Percentiles rank a stretch among this genome's conserved stretches.
These are phyloP conservation scores for Rutstroemia sp. DNA, from an alignment of 2,329 filamentous ascomycete species.

Conservation along the genomic window DNA sequence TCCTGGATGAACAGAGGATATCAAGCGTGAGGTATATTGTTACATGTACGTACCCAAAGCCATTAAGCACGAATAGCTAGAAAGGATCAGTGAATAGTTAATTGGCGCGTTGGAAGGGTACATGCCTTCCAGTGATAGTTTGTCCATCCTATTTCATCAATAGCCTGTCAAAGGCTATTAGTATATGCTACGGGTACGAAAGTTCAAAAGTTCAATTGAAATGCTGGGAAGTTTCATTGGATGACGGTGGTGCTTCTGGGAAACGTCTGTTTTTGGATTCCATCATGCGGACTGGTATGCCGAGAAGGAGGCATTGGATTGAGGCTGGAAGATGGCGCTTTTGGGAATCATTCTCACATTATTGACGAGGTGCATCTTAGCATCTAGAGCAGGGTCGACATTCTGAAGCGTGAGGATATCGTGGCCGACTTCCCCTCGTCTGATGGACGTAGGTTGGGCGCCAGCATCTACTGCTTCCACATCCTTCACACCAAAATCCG, in stretches of 20 bases:
- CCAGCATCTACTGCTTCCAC: constrained; percentile 5
- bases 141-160: constrained; percentile 47
- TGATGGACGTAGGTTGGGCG: background rate
- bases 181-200: background rate
- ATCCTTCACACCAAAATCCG: constrained; percentile 11
- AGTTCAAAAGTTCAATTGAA: background rate
- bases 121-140: constrained; percentile 43
- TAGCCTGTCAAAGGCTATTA: constrained; percentile 30
- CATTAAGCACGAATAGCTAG: constrained; percentile 48
- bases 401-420: constrained; percentile 52
- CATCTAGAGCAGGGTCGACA: constrained; percentile 53
- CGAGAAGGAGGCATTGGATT: background rate
- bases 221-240: background rate
- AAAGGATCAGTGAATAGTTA: background rate
- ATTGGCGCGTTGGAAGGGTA: background rate
- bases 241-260: background rate
- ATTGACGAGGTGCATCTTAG: constrained; percentile 64
- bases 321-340: background rate
- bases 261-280: background rate
- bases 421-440: constrained; percentile 2
- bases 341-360: constrained; percentile 39
- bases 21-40: background rate
- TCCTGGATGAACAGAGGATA: too few species aligned
- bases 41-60: constrained; percentile 43
- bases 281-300: constrained; percentile 1